phyloP scores from a whole-genome alignment of 805 yeast genomes.

The Candida mattraensis region DNA sequence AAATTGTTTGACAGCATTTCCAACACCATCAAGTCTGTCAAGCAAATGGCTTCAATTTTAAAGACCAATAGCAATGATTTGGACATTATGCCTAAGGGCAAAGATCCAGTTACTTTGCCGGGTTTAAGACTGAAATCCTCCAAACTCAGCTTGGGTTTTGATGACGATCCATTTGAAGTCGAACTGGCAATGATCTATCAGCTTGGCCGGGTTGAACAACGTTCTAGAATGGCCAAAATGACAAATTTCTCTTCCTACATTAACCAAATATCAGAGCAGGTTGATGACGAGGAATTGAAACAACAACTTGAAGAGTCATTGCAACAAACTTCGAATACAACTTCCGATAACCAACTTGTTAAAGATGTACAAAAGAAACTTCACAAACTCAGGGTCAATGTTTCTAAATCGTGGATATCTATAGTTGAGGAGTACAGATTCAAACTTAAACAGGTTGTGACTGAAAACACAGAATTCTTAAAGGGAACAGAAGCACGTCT shows the following conservation, averaged over 20 bases:
- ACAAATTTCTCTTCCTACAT: conserved; percentile 18
- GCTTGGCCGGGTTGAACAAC: conserved; percentile 59
- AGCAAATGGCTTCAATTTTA: conserved; percentile 57
- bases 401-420: conserved; percentile 64
- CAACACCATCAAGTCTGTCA: conserved; percentile 62
- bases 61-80: conserved; percentile 37
- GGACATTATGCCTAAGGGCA: conserved; percentile 40
- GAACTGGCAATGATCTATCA: conserved; percentile 58
- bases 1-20: conserved; percentile 78
- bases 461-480: conserved; percentile 39
- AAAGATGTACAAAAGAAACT: conserved; percentile 17
- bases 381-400: conserved; percentile 28
- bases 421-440: conserved; percentile 51
- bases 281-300: conserved; percentile 2
- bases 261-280: neutral
- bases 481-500: conserved; percentile 39
- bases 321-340: conserved; percentile 2
- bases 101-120: conserved; percentile 38
- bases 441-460: conserved; percentile 40
- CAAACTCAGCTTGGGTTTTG: conserved; percentile 47
- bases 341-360: conserved; percentile 2
- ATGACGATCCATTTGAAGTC: conserved; percentile 66
- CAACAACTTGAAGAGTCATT: conserved; percentile 1
- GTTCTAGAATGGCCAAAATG: conserved; percentile 44
- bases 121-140: conserved; percentile 41